These are phyloP conservation scores for Solanum aculeatissimum DNA, from an alignment of 305 asterid species.

Conservation along the genomic window DNA sequence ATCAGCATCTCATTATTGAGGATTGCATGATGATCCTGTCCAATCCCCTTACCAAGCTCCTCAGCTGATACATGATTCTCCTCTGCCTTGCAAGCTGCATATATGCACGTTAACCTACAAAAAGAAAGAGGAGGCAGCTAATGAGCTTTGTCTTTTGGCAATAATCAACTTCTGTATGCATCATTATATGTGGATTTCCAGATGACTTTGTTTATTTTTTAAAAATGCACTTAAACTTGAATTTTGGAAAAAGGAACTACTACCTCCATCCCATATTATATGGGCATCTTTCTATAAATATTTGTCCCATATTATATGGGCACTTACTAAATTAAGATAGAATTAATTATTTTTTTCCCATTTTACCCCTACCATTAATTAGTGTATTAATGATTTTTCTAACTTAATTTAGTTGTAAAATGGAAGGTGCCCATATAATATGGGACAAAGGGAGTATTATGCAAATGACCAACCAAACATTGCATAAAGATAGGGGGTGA, in stretches of 20 bases:
- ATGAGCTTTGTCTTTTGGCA: neutral
- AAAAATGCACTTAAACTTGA: neutral
- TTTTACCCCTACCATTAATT: no score
- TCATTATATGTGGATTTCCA: neutral
- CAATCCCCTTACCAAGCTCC: slow-evolving; percentile 96
- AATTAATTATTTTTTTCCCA: no score
- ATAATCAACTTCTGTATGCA: neutral
- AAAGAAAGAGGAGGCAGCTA: neutral
- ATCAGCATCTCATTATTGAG: slow-evolving; percentile 86
- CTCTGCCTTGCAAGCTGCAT: slow-evolving; percentile 95
- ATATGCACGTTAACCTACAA: slow-evolving; percentile 91
- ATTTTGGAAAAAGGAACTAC: neutral
- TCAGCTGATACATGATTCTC: slow-evolving; percentile 97
- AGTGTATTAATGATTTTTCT: no score
- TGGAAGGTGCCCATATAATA: no score
- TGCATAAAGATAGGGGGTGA: neutral
- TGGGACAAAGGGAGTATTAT: no score
- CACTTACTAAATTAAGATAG: no score
- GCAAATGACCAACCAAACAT: neutral
- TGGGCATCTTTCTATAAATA: no score
- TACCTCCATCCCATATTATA: no score
- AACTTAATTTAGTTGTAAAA: no score
- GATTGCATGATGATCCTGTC: slow-evolving; percentile 74
- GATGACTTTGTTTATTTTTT: neutral
- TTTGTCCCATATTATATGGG: no score